These are phyloP conservation scores for Domatiomyces globalis DNA, from an alignment of 2,329 filamentous ascomycete genomes.

Conservation along the genomic window DNA sequence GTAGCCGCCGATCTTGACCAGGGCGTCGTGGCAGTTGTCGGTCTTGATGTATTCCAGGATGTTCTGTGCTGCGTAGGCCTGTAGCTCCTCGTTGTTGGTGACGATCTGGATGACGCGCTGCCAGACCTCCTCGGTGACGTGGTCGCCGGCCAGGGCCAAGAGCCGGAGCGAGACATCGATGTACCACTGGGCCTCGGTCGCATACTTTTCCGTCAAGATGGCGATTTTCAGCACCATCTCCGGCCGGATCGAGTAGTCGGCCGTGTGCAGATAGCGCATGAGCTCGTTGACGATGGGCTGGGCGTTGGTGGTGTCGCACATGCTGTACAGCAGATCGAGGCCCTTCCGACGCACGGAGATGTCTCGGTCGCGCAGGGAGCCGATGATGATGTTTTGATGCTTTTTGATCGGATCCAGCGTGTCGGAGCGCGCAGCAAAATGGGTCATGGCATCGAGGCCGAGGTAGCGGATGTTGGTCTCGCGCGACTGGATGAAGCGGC, in stretches of 20 bases:
- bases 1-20: slow-evolving; percentile 96
- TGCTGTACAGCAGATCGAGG: slow-evolving; percentile 93
- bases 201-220: slow-evolving; percentile 95
- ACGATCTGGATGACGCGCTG: slow-evolving; percentile 97
- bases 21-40: slow-evolving; percentile 86
- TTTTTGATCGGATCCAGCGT: slow-evolving; percentile 96
- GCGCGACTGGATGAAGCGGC: slow-evolving; percentile 89
- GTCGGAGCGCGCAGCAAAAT: slow-evolving; percentile 83
- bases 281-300: slow-evolving; percentile 87
- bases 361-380: slow-evolving; percentile 84
- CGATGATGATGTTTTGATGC: slow-evolving; percentile 90
- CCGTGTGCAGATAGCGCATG: slow-evolving; percentile 84
- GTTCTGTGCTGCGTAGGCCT: slow-evolving; percentile 90
- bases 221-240: slow-evolving; percentile 99
- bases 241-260: slow-evolving; percentile 93
- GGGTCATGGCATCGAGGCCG: slow-evolving; percentile 93
- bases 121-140: slow-evolving; percentile 98
- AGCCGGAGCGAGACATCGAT: slow-evolving; percentile 91
- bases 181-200: slow-evolving; percentile 97
- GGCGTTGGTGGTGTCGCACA: slow-evolving; percentile 95
- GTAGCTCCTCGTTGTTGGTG: slow-evolving; percentile 96
- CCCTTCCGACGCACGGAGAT: slow-evolving; percentile 95
- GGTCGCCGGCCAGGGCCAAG: slow-evolving; percentile 91
- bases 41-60: slow-evolving; percentile 84
- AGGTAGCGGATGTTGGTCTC: slow-evolving; percentile 97